These are phyloP conservation scores for Paraphaeosphaeria minitans DNA, from an alignment of 2,329 filamentous ascomycete genomes.

Conservation along the genomic window DNA sequence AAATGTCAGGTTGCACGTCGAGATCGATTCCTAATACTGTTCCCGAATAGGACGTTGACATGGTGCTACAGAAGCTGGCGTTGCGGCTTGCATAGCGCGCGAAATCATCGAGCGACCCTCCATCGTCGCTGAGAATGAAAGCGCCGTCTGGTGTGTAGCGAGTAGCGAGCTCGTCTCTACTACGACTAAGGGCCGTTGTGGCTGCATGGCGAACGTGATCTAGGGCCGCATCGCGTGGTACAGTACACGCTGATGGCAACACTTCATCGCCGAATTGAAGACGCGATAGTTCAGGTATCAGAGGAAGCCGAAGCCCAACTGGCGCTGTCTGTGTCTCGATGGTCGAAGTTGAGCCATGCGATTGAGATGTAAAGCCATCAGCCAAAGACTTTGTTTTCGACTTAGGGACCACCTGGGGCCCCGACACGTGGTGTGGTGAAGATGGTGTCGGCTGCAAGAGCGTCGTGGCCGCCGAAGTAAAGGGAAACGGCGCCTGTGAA, in stretches of 20 bases:
- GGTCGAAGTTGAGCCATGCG: conserved; percentile 7
- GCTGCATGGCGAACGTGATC: conserved; percentile 18
- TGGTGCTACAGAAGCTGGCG: conserved; percentile 41
- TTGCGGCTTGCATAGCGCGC: conserved; percentile 29
- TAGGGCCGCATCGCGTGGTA: conserved; percentile 28
- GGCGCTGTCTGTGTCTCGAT: conserved; percentile 11
- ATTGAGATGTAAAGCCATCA: conserved; percentile 11
- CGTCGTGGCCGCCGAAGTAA: conserved; percentile 3
- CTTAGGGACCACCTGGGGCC: conserved; percentile 17
- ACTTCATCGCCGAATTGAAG: conserved; percentile 15
- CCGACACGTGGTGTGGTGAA: conserved; percentile 1
- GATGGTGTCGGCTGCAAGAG: conserved; percentile 7
- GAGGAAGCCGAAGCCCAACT: conserved; percentile 17
- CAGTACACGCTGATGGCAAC: conserved; percentile 23
- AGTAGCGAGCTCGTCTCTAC: conserved; percentile 27
- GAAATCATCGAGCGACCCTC: conserved; percentile 24
- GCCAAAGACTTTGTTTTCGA: conserved; percentile 12
- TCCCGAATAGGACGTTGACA: conserved; percentile 42
- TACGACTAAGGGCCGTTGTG: conserved; percentile 20
- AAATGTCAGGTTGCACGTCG: conserved; percentile 34
- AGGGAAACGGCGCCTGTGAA: background rate
- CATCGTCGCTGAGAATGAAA: conserved; percentile 24
- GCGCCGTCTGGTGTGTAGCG: conserved; percentile 31
- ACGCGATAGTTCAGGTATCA: conserved; percentile 19
- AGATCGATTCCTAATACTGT: conserved; percentile 43